These are phyloP conservation scores for Grigorovia transvaalensis DNA, from an alignment of 805 yeast species.

Conservation along the genomic window DNA sequence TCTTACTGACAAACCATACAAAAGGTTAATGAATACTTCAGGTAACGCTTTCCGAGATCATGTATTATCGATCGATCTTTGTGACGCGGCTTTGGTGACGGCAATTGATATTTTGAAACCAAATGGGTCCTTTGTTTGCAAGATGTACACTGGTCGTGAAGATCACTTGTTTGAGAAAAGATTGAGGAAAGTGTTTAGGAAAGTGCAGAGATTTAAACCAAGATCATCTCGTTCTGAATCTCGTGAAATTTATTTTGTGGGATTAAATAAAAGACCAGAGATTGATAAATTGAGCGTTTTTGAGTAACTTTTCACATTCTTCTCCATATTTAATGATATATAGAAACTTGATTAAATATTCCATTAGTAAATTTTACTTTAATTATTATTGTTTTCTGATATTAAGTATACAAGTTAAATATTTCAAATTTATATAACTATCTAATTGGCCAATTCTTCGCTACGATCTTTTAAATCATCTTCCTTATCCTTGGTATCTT, in stretches of 20 bases:
- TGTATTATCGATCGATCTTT: slow-evolving; percentile 68
- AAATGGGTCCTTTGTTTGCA: slow-evolving; percentile 70
- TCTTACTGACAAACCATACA: slow-evolving; percentile 68
- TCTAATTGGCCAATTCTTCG: not conserved
- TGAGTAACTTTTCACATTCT: slow-evolving; percentile 5
- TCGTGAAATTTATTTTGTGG: slow-evolving; percentile 73
- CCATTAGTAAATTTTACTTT: not conserved
- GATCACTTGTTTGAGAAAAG: slow-evolving; percentile 54
- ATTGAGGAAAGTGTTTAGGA: slow-evolving; percentile 46
- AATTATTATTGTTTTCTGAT: not conserved
- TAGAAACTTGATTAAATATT: not conserved
- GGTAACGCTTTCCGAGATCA: slow-evolving; percentile 81
- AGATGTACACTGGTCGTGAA: slow-evolving; percentile 75
- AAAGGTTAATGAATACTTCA: slow-evolving; percentile 89
- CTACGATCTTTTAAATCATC: not conserved
- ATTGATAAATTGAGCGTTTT: slow-evolving; percentile 39
- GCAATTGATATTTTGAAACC: slow-evolving; percentile 60
- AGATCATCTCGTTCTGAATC: slow-evolving; percentile 69
- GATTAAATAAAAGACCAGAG: slow-evolving; percentile 37
- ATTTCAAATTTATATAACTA: slow-evolving; percentile 1
- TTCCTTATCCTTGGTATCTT: slow-evolving; percentile 4
- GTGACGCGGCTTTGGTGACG: slow-evolving; percentile 80
- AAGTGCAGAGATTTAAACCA: slow-evolving; percentile 68
- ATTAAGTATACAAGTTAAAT: slow-evolving; percentile 1
- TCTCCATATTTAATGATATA: no score